Conservation (phyloP, 2,329 filamentous ascomycete species). For the Paradendryphiella salina region DNA sequence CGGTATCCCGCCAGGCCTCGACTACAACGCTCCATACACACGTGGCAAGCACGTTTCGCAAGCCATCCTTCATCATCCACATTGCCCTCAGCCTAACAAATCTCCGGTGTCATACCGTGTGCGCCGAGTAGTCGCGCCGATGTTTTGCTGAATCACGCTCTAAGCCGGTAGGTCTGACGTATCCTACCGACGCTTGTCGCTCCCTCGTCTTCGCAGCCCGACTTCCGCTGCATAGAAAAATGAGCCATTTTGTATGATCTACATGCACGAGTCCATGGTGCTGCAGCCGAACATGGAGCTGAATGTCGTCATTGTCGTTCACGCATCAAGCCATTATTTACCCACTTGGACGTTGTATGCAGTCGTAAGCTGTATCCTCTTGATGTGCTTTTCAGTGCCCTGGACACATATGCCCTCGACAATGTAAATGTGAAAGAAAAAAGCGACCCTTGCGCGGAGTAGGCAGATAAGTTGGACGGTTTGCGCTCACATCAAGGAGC, state of each 20-base stretch:
- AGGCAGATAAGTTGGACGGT: no score
- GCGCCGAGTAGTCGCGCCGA: background rate
- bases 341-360: background rate
- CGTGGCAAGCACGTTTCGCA: slow-evolving; percentile 2
- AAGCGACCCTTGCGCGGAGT: no score
- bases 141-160: background rate
- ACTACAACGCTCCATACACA: background rate
- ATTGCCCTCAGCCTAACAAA: slow-evolving; percentile 2
- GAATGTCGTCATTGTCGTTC: background rate
- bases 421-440: no score
- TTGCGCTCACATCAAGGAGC: no score
- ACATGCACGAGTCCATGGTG: background rate
- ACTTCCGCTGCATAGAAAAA: background rate
- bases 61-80: background rate
- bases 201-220: background rate
- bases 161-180: background rate
- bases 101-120: slow-evolving; percentile 12
- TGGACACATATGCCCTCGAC: no score
- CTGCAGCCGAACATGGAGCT: background rate
- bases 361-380: no score
- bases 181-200: background rate
- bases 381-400: no score
- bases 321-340: background rate
- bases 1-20: background rate
- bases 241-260: background rate